Base-by-base conservation (phyloP, 768 basidiomycete species). In the Lentinula sp. region DNA sequence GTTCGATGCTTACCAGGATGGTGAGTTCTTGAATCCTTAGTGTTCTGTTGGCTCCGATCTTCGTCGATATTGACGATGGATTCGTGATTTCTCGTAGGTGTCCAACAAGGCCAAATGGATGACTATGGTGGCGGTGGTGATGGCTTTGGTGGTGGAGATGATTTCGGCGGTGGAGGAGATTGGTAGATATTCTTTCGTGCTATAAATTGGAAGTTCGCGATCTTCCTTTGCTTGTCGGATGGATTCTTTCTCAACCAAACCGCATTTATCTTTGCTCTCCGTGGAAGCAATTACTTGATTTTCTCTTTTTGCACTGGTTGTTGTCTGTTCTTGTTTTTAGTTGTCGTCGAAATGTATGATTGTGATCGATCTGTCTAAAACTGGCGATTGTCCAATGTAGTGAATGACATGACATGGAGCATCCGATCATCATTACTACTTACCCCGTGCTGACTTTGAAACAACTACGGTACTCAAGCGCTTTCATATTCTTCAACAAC, bases 1-100 rank as follows among this genome's bases (percentile, higher is more conserved):
- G 32, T 43, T 52, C 15, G 52, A 59, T 49, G 61, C 62, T 54
- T 63, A 63, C 35, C 37, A 59, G 28, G 50, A 59, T 12, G 62
- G 62, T 55, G 37, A 60, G 50, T 33, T 23, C 23, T 48, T 20
- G 46, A 12, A 6, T 48, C 46, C 7, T 48, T 48, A 3, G 3
- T 37, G 33, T 2, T 39, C 15, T 32, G 42, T 23, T 16, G 12
- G n/a, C 12, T 32, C n/a, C 16, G 39, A 39, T 23, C 35, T 18
- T 39, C 7, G 13, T 50, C 33, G 32, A 41, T 32, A 9, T 50
- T 50, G 16, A 37, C n/a, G 9, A 16, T 50, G 18, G 10, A 32
- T n/a, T 15, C 12, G 35, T 60, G 15, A 28, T 28, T 13, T 28
- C 2, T 18, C 36, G 18, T 13, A 60, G 59, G 59, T 52, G 45